Evolutionary conservation across 805 yeast genomes (phyloP).

Genomic region (Candida sonorensis): DNA sequence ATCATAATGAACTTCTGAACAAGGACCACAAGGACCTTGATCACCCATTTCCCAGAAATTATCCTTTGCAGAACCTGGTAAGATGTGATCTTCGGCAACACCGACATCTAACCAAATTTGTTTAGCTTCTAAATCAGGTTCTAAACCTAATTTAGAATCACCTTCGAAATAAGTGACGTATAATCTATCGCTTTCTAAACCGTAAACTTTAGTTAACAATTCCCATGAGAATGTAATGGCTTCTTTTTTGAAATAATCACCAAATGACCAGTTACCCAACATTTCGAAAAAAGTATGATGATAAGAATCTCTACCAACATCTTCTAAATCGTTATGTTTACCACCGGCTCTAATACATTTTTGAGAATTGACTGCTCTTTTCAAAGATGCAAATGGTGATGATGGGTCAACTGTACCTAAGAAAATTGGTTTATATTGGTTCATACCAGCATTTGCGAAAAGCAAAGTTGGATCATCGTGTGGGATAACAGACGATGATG

Average conservation of each 20-base stretch:
- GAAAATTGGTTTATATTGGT: constrained; percentile 96
- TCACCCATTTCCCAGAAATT: constrained; percentile 99
- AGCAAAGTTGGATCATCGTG: constrained; percentile 96
- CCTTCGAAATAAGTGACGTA: constrained; percentile 98
- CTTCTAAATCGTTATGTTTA: constrained; percentile 96
- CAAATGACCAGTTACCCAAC: constrained; percentile 99
- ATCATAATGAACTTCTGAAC: constrained; percentile 96
- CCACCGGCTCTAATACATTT: constrained; percentile 99
- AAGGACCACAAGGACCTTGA: constrained; percentile 99
- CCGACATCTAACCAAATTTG: constrained; percentile 82
- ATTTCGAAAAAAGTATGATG: constrained; percentile 99
- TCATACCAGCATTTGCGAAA: constrained; percentile 99
- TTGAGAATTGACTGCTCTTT: constrained; percentile 91
- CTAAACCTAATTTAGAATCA: constrained; percentile 71
- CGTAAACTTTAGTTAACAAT: constrained; percentile 77
- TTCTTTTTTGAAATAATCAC: constrained; percentile 95
- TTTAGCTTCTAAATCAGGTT: constrained; percentile 92
- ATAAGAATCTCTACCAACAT: constrained; percentile 95
- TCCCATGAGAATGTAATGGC: constrained; percentile 91
- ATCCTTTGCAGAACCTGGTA: constrained; percentile 86
- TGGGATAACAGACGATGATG: constrained; percentile 93
- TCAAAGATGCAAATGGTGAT: constrained; percentile 74
- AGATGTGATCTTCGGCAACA: constrained; percentile 83
- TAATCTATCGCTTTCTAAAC: constrained; percentile 68
- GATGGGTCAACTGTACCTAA: constrained; percentile 96